Evolutionary conservation across 768 basidiomycete genomes (phyloP).

Genomic region (Cantharellus cinnabarinus): DNA sequence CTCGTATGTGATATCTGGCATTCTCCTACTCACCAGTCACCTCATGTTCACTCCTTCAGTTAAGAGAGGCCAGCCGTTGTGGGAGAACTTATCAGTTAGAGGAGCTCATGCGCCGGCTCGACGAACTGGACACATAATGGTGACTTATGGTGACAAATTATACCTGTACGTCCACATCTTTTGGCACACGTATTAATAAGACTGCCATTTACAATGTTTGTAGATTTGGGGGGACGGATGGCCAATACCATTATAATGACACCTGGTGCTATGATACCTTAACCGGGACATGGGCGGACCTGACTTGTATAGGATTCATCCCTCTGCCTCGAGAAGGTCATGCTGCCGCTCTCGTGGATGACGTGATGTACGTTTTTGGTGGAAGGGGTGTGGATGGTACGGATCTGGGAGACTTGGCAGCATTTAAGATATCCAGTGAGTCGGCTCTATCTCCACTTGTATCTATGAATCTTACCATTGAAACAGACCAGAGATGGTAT

Average conservation of each 20-base stretch:
- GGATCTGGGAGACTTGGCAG: slow-evolving; percentile 82
- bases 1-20: slow-evolving; percentile 34
- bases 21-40: not conserved
- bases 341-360: slow-evolving; percentile 87
- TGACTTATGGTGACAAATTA: slow-evolving; percentile 64
- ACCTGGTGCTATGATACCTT: slow-evolving; percentile 85
- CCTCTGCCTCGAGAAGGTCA: slow-evolving; percentile 92
- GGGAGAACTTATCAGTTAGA: slow-evolving; percentile 51
- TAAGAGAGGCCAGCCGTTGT: slow-evolving; percentile 50
- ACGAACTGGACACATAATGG: slow-evolving; percentile 81
- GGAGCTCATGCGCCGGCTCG: slow-evolving; percentile 43
- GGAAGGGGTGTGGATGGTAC: slow-evolving; percentile 94
- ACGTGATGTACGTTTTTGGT: slow-evolving; percentile 94
- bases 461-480: slow-evolving; percentile 1
- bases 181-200: not conserved
- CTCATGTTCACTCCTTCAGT: slow-evolving; percentile 27
- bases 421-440: slow-evolving; percentile 94
- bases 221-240: slow-evolving; percentile 95
- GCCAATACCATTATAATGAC: slow-evolving; percentile 97
- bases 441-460: slow-evolving; percentile 8
- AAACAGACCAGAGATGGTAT: slow-evolving; percentile 87
- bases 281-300: slow-evolving; percentile 69
- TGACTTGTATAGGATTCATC: slow-evolving; percentile 91
- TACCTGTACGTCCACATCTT: slow-evolving; percentile 39
- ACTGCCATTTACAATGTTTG: not conserved